A percentile compares a stretch with the other conserved stretches of the same genome.
Conservation (phyloP, 169 alveolate species). For the Eimeria zaria region DNA sequence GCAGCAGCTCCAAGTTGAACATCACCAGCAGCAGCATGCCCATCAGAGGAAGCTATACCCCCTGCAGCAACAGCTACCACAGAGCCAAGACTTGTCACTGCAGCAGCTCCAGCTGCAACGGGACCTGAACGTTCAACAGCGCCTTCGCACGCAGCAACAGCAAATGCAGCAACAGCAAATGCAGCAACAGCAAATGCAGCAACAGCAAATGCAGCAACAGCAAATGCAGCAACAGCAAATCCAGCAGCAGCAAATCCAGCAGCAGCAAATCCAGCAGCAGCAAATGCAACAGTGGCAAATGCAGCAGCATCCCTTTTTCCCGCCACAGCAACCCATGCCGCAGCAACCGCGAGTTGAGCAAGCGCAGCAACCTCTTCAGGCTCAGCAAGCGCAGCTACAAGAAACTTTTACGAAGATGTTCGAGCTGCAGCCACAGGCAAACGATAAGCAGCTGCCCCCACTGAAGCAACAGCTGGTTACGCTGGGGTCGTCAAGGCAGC, state of each 20-base stretch:
- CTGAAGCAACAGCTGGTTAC: not conserved
- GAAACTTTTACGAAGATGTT: not conserved
- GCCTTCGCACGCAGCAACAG: not conserved
- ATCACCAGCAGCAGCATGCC: not conserved
- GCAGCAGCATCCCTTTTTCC: not conserved
- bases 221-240: not conserved
- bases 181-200: not conserved
- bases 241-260: not conserved
- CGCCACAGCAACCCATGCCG: no score
- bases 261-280: not conserved
- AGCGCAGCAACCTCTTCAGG: not conserved
- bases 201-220: not conserved
- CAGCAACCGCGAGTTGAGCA: slow-evolving; percentile 8
- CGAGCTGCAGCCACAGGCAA: not conserved
- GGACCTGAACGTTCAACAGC: slow-evolving; percentile 14
- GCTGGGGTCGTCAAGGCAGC: not conserved
- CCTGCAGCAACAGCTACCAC: slow-evolving; percentile 32
- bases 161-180: not conserved
- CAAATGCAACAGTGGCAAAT: not conserved
- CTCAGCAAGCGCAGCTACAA: not conserved
- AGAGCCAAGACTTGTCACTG: not conserved
- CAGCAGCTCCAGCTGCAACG: not conserved
- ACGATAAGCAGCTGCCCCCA: not conserved
- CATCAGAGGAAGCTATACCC: not conserved
- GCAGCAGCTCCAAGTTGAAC: slow-evolving; percentile 14